Percentiles rank a stretch among this genome's conserved stretches.
Conservation (phyloP, 2,329 filamentous ascomycete species). For the Remersonia thermophila region DNA sequence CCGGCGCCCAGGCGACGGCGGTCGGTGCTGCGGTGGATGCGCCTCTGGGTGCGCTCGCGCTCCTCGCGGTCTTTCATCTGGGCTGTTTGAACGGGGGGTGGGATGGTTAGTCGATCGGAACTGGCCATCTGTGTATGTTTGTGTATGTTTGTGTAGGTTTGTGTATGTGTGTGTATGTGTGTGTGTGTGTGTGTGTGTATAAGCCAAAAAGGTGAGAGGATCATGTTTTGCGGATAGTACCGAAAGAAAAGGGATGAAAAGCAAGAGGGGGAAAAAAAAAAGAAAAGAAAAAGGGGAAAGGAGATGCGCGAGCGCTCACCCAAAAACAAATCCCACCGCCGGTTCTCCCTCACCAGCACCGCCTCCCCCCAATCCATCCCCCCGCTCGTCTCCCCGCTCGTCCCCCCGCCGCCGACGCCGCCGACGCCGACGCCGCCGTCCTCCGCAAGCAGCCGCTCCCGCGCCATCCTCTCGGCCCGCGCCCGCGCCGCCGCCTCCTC, state of each 20-base stretch:
- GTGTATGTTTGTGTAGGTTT: too few relatives aligned
- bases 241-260: not conserved
- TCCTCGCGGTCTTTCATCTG: slow-evolving; percentile 40
- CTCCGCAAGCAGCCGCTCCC: slow-evolving; percentile 28
- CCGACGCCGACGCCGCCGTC: too few relatives aligned
- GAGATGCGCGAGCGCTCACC: slow-evolving; percentile 30
- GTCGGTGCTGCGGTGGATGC: slow-evolving; percentile 11
- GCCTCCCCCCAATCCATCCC: slow-evolving; percentile 44
- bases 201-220: too few relatives aligned
- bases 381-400: slow-evolving; percentile 41
- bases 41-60: slow-evolving; percentile 35
- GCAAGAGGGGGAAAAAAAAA: not conserved
- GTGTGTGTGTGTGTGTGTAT: too few relatives aligned
- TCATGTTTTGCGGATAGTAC: too few relatives aligned
- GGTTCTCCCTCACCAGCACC: slow-evolving; percentile 43
- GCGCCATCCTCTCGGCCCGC: slow-evolving; percentile 42
- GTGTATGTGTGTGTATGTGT: too few relatives aligned
- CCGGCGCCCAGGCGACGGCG: too few relatives aligned
- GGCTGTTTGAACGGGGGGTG: too few relatives aligned
- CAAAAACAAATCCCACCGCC: slow-evolving; percentile 49
- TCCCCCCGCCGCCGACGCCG: slow-evolving; percentile 47
- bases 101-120: too few relatives aligned
- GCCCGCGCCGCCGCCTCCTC: slow-evolving; percentile 49
- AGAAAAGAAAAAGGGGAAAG: not conserved
- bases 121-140: too few relatives aligned